phyloP scores from a whole-genome alignment of 257 asterid species.

The Solanum pimpinellifolium region DNA sequence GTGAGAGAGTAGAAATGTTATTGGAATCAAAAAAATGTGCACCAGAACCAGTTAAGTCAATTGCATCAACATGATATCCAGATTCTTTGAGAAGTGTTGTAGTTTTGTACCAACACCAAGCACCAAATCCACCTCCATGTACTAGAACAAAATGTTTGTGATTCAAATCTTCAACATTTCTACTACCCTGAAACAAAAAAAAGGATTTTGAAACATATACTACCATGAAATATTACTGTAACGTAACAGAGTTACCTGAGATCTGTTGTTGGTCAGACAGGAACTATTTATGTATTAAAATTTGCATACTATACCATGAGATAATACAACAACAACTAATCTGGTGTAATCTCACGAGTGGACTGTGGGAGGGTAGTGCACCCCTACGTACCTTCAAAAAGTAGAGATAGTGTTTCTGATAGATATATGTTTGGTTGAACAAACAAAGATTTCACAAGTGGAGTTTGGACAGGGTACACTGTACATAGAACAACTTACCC shows the following conservation, averaged over 20 bases:
- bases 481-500: too few species aligned
- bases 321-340: too few species aligned
- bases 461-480: too few species aligned
- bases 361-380: too few species aligned
- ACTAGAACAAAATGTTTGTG: constrained; percentile 45
- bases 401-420: too few species aligned
- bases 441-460: too few species aligned
- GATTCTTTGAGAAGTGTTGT: constrained; percentile 44
- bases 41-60: constrained; percentile 55
- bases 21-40: constrained; percentile 34
- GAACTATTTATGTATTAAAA: neutral
- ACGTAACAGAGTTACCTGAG: neutral
- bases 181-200: neutral
- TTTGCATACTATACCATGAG: neutral
- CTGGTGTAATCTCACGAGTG: too few species aligned
- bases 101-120: constrained; percentile 70
- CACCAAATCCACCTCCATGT: constrained; percentile 67
- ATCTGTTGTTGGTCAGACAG: neutral
- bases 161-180: constrained; percentile 8
- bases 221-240: too few species aligned
- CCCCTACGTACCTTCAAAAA: too few species aligned
- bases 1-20: constrained; percentile 23
- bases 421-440: too few species aligned
- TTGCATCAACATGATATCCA: constrained; percentile 34
- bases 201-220: neutral